Evolutionary conservation across 768 basidiomycete species (phyloP), one percentile per base, ranked within the genome.

Genomic region (Mycena rosella): DNA sequence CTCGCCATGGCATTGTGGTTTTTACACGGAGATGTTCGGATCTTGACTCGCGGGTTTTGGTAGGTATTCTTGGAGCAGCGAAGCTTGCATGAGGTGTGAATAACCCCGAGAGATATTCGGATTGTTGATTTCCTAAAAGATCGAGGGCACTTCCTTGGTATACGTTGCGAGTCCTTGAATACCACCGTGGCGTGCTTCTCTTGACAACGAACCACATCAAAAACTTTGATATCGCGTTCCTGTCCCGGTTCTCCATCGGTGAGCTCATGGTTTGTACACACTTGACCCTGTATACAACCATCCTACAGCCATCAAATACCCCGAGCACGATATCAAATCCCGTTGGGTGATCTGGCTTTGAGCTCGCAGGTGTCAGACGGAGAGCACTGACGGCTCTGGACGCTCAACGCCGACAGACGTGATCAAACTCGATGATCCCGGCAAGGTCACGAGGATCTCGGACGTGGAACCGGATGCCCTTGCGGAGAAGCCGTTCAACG

Each of bases 201-300:
- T 74, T 83, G 58, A 82, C 81, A 13, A 82, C 81, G 14, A 82
- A 82, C 74, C 72, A 77, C 38, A 68, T 80, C 70, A 73, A 77
- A 27, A 72, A 75, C 0, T 80, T 82, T 67, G 81, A 84, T 65
- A 77, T 76, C 42, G 82, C 82, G 18, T 83, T 82, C 76, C 73
- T 80, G 18, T 80, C 79, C 4, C 76, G 81, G 32, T 77, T 80
- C 65, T 80, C 78, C 57, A 76, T 81, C 58, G 78, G 73, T 74
- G 20, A 17, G 68, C 29, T 11, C 22, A 45, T 49, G 13, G 18
- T 38, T 18, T 5, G 24, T 40, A 11, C 6, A 54, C 20, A 38
- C 2, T 20, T 36, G 29, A 34, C 8, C 13, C 8, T 26, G 10
- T 17, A 44, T 5, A 18, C 15, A 47, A 30, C 11, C 34, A 44